A percentile compares a stretch with the other conserved stretches of the same genome.
Evolutionary conservation across 1,284 basidiomycete species (phyloP).

Genomic region (Coniferiporia sulphurascens): DNA sequence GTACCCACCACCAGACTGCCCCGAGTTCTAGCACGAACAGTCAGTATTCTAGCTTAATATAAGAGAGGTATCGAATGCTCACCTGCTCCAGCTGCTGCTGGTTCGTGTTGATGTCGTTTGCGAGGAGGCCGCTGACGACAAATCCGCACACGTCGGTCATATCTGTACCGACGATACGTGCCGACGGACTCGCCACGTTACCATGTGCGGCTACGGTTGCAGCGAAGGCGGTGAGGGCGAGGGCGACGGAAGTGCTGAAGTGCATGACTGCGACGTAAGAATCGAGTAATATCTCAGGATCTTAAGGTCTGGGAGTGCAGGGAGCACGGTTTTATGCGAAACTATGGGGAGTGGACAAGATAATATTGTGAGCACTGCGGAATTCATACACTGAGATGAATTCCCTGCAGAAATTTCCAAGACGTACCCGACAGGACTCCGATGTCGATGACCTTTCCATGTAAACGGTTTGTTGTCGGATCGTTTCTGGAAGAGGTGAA

Average conservation of each 20-base stretch:
- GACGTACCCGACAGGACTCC: not conserved
- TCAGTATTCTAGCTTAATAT: too few species aligned
- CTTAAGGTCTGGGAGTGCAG: not conserved
- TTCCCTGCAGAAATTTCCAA: not conserved
- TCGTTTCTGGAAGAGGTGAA: not conserved
- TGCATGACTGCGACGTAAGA: not conserved
- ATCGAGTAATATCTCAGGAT: too few species aligned
- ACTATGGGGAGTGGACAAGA: not conserved
- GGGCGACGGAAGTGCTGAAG: not conserved
- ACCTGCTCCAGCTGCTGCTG: constrained; percentile 1
- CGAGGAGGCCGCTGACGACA: not conserved
- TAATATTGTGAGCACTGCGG: too few species aligned
- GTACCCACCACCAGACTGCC: not conserved
- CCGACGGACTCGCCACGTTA: not conserved
- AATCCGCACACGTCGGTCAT: not conserved
- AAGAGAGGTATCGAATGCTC: not conserved
- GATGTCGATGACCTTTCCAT: not conserved
- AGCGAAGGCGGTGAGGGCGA: not conserved
- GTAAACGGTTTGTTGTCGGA: not conserved
- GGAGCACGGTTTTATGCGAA: not conserved
- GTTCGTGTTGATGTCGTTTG: constrained; percentile 1
- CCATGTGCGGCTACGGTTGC: not conserved
- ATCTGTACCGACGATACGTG: not conserved
- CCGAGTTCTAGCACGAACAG: not conserved
- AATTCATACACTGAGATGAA: not conserved